Base-by-base conservation (phyloP, 2,329 filamentous ascomycete genomes). In the Magnaporthiopsis incrustans region DNA sequence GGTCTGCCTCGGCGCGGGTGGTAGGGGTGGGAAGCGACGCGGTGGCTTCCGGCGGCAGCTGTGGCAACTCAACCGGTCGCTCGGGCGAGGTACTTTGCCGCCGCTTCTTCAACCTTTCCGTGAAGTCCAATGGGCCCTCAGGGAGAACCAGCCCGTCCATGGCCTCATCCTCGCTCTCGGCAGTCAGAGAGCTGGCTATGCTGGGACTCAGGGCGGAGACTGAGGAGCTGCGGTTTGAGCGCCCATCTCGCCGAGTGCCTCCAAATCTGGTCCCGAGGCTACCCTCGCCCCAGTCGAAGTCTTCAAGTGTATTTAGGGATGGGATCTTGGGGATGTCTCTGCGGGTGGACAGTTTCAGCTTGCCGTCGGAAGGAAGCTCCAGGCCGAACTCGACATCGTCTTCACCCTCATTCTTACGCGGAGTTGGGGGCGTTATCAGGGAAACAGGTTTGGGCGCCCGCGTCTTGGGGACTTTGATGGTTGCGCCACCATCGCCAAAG, bases 241-340 rank as follows among this genome's bases (percentile, higher is more conserved):
- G 86, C n/a, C 82, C 84, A 71, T 94, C 91, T 70, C 91, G 87
- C 68, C 87, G 85, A 18, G 92, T 97, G 59, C 94, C 94, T 56
- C 90, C 93, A 76, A 93, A 94, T 65, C 94, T 86, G 59, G 94
- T 96, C 56, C 94, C 92, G 65, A 97, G 81, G 73, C 93, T 97
- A 64, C 92, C 93, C 76, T 98, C 95, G 63, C 90, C 91, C 90
- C 94, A 96, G 72, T 97, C 93, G 69, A 96, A 87, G 67, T 97
- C 93, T 63, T 96, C 91, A 66, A 80, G 75, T 62, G 79, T 77
- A 67, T 82, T 83, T 35, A 79, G 75, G 18, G 82, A 81, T 5
- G 88, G 85, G 3, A 86, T 87, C 70, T 84, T 86, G 26, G 87
- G 84, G 50, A 85, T 84, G 50, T 89, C 85, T 70, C 78, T 81